Conservation (phyloP, 257 asterid species). For the Solanum medicagineum region DNA sequence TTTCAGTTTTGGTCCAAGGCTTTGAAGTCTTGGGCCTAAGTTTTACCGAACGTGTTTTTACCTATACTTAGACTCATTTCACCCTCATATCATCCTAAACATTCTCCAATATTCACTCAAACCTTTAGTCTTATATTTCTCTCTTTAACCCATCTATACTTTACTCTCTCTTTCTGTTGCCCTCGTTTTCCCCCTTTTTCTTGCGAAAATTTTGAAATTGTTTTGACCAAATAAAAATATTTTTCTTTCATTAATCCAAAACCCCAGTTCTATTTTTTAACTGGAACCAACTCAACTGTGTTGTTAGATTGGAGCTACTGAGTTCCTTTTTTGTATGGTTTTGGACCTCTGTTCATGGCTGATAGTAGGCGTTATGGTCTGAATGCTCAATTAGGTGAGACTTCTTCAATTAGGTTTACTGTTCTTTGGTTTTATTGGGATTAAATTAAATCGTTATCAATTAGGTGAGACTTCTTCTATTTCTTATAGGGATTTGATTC, state of each 20-base stretch:
- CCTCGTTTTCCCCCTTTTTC: neutral
- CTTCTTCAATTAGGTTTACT: neutral
- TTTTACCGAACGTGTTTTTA: too few relatives aligned
- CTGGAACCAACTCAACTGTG: neutral
- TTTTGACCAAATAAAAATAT: neutral
- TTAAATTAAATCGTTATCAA: neutral
- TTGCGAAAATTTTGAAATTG: neutral
- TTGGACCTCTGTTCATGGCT: slow-evolving; percentile 14
- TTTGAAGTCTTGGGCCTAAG: too few relatives aligned
- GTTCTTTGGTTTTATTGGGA: neutral
- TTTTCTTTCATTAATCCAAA: neutral
- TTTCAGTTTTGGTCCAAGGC: too few relatives aligned
- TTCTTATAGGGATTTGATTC: neutral
- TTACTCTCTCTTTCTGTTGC: neutral
- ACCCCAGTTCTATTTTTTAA: neutral
- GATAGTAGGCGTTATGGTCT: slow-evolving; percentile 17
- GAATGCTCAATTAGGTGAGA: slow-evolving; percentile 18
- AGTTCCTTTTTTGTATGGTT: neutral
- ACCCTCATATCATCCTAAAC: too few relatives aligned
- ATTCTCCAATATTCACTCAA: too few relatives aligned
- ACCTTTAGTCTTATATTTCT: too few relatives aligned
- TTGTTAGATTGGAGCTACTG: neutral
- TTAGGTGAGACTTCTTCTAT: neutral
- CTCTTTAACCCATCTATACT: neutral
- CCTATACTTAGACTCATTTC: too few relatives aligned